phyloP scores from a whole-genome alignment of 192 early-diverging fungal species.

The Podochytrium sp. region DNA sequence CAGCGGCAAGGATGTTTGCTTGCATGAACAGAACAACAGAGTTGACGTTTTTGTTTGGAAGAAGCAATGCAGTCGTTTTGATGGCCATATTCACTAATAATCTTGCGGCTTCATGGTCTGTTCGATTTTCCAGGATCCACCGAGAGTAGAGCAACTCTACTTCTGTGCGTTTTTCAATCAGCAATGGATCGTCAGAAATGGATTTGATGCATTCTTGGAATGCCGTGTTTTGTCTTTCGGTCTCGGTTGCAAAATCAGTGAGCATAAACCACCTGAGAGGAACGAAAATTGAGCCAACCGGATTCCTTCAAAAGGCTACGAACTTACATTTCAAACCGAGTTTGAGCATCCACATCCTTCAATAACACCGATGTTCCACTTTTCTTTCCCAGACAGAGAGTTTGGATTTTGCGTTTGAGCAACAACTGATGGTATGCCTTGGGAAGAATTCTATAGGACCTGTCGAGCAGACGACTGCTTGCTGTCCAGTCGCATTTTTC shows the following conservation, averaged over 20 bases:
- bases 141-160: neutral
- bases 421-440: neutral
- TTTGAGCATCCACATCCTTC: slow-evolving; percentile 4
- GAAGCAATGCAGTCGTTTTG: neutral
- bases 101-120: neutral
- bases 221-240: neutral
- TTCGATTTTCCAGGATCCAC: neutral
- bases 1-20: neutral
- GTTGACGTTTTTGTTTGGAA: too few relatives aligned
- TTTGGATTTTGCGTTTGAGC: slow-evolving; percentile 17
- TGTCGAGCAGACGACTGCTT: slow-evolving; percentile 5
- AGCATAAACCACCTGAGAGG: slow-evolving; percentile 26
- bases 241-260: neutral
- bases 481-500: slow-evolving; percentile 16
- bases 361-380: neutral
- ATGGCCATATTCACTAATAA: neutral
- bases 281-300: too few relatives aligned
- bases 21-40: neutral
- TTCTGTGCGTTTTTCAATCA: neutral
- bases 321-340: slow-evolving; percentile 28
- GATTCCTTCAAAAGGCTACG: neutral
- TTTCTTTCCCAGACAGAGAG: slow-evolving; percentile 10
- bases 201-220: slow-evolving; percentile 7
- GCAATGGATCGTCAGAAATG: neutral
- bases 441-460: slow-evolving; percentile 20